These are phyloP conservation scores for Plasmopara halstedii DNA, from an alignment of 352 stramenopile species.

Conservation along the genomic window DNA sequence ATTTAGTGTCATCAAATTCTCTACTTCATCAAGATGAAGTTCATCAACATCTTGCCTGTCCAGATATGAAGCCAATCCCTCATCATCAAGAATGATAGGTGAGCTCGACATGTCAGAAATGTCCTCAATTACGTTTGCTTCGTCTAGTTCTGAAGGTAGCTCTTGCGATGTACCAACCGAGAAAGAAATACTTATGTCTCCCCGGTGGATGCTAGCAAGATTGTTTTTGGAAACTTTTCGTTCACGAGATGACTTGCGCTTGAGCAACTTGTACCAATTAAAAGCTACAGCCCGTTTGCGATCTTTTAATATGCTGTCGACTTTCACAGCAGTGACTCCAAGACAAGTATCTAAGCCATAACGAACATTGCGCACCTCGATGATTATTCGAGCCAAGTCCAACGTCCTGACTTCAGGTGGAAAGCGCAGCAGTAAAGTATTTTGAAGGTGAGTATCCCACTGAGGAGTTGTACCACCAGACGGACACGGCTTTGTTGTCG, in stretches of 20 bases:
- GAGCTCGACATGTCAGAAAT: constrained; percentile 21
- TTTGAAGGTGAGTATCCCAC: constrained; percentile 69
- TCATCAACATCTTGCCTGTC: constrained; percentile 32
- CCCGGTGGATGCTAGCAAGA: constrained; percentile 55
- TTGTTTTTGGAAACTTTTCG: constrained; percentile 31
- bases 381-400: constrained; percentile 69
- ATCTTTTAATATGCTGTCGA: constrained; percentile 75
- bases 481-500: constrained; percentile 69
- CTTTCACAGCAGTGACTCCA: constrained; percentile 72
- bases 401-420: constrained; percentile 49
- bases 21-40: constrained; percentile 36
- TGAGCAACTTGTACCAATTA: constrained; percentile 84
- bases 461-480: constrained; percentile 65
- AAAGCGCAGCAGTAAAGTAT: constrained; percentile 71
- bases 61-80: constrained; percentile 14
- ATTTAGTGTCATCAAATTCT: constrained; percentile 23
- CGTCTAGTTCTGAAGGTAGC: constrained; percentile 56
- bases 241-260: constrained; percentile 63
- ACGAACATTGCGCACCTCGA: constrained; percentile 79
- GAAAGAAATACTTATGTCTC: constrained; percentile 72
- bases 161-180: constrained; percentile 80
- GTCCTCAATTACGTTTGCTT: constrained; percentile 23
- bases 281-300: constrained; percentile 68
- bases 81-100: constrained; percentile 17
- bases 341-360: constrained; percentile 83